phyloP scores from a whole-genome alignment of 805 yeast species.

The Pichia paraexigua region DNA sequence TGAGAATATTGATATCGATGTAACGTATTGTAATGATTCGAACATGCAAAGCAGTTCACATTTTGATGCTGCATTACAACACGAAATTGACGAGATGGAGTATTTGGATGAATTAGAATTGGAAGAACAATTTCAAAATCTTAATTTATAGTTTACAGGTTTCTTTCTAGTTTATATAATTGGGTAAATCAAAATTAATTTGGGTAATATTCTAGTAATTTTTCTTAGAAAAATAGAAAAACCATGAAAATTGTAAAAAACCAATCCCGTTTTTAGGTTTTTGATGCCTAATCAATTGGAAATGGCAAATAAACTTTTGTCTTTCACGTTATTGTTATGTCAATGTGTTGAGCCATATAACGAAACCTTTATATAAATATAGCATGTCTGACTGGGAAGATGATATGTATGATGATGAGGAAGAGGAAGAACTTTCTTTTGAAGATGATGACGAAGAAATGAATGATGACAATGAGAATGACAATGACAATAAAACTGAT shows the following conservation, averaged over 20 bases:
- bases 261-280: background rate
- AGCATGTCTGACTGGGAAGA: constrained; percentile 33
- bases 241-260: background rate
- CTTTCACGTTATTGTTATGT: no score
- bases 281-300: background rate
- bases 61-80: background rate
- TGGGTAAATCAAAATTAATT: background rate
- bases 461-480: constrained; percentile 15
- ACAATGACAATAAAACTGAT: constrained; percentile 10
- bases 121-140: constrained; percentile 24
- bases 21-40: background rate
- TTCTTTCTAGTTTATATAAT: background rate
- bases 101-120: constrained; percentile 17
- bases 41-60: background rate
- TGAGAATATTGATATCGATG: background rate
- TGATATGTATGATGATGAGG: constrained; percentile 28
- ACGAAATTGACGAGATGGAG: background rate
- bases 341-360: no score
- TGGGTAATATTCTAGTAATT: background rate
- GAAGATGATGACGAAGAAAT: constrained; percentile 17
- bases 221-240: background rate
- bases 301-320: background rate
- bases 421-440: background rate
- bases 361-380: no score
- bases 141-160: constrained; percentile 10